phyloP scores from a whole-genome alignment of 2,329 filamentous ascomycete species.

The Arthrobotrys conoides region DNA sequence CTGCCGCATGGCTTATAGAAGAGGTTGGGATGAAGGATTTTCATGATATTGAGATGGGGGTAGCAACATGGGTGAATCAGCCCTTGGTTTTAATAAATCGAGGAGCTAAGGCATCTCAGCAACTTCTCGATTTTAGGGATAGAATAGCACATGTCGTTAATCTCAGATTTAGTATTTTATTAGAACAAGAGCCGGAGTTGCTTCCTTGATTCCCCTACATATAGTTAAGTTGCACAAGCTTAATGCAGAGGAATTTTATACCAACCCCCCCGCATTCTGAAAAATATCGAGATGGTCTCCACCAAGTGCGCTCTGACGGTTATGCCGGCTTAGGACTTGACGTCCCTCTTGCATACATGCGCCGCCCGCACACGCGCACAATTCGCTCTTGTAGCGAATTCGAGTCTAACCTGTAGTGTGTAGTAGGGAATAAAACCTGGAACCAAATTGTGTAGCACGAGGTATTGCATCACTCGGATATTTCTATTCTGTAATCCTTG shows the following conservation, averaged over 20 bases:
- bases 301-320: neutral
- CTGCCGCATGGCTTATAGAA: conserved; percentile 43
- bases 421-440: neutral
- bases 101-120: conserved; percentile 2
- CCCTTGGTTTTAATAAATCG: conserved; percentile 32
- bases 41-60: conserved; percentile 23
- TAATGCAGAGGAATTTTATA: neutral
- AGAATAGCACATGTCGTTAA: conserved; percentile 5
- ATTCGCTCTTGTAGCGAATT: neutral
- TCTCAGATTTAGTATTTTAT: conserved; percentile 9
- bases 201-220: neutral
- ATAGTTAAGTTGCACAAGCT: neutral
- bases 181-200: conserved; percentile 36
- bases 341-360: neutral
- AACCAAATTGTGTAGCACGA: neutral
- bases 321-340: neutral
- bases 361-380: neutral
- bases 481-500: neutral
- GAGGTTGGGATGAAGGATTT: conserved; percentile 27
- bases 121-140: conserved; percentile 17
- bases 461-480: neutral
- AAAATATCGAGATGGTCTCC: neutral
- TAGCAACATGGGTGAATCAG: conserved; percentile 40
- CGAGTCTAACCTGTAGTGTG: neutral
- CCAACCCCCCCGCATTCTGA: neutral